These are phyloP conservation scores for Fusarium verrucosum DNA, from an alignment of 2,329 filamentous ascomycete species.

Conservation along the genomic window DNA sequence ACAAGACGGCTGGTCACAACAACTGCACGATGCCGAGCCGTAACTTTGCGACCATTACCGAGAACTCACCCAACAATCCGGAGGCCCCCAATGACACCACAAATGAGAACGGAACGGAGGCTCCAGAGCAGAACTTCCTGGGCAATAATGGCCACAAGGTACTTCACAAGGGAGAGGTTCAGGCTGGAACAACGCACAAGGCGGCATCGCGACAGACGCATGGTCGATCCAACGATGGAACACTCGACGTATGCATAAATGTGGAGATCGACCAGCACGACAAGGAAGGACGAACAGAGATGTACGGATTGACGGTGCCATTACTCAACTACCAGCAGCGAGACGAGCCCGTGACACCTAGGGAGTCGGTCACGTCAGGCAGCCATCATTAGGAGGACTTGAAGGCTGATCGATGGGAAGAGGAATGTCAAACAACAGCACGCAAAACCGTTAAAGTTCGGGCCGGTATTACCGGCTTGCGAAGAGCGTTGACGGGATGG, in stretches of 20 bases:
- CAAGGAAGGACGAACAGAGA: slow-evolving; percentile 78
- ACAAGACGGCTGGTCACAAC: slow-evolving; percentile 79
- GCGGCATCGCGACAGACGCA: slow-evolving; percentile 69
- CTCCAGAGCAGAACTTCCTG: slow-evolving; percentile 43
- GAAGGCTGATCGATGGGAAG: slow-evolving; percentile 2
- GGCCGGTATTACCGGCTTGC: slow-evolving; percentile 12
- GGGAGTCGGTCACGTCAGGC: slow-evolving; percentile 36
- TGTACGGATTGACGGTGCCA: slow-evolving; percentile 89
- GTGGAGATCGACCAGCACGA: slow-evolving; percentile 89
- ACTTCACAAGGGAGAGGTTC: slow-evolving; percentile 79
- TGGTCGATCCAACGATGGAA: slow-evolving; percentile 65
- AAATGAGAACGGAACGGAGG: slow-evolving; percentile 26
- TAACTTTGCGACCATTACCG: slow-evolving; percentile 91
- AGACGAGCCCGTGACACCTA: slow-evolving; percentile 40
- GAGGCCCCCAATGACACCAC: slow-evolving; percentile 41
- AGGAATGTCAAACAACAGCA: neutral
- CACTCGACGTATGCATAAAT: slow-evolving; percentile 83
- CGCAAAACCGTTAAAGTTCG: neutral
- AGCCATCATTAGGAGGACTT: slow-evolving; percentile 22
- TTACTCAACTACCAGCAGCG: slow-evolving; percentile 59
- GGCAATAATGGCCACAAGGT: slow-evolving; percentile 74
- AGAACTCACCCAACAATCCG: slow-evolving; percentile 75
- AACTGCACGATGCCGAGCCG: slow-evolving; percentile 90
- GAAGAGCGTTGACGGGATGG: slow-evolving; percentile 5
- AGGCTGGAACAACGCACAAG: slow-evolving; percentile 79